Evolutionary conservation across 805 yeast genomes (phyloP).

Genomic region (Candida chilensis): DNA sequence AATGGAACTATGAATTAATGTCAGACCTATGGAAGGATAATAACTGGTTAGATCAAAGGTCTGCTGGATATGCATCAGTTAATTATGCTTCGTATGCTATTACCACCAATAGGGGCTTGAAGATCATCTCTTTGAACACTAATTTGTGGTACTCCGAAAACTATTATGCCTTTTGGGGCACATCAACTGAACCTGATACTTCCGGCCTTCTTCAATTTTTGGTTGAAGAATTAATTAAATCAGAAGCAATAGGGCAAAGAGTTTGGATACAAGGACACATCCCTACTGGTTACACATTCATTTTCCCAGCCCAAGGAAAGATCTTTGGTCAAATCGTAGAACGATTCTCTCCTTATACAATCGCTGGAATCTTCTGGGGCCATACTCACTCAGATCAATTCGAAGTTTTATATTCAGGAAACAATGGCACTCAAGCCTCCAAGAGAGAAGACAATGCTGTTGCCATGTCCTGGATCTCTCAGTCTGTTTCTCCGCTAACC

Average conservation of each 20-base stretch:
- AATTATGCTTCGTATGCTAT: conserved; percentile 2
- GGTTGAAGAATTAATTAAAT: conserved; percentile 4
- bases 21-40: conserved; percentile 3
- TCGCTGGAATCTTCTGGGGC: conserved; percentile 5
- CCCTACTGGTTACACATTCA: conserved; percentile 1
- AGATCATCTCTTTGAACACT: conserved; percentile 10
- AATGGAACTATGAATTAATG: conserved; percentile 4
- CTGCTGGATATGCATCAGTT: conserved; percentile 1
- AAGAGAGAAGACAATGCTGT: conserved; percentile 2
- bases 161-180: conserved; percentile 4
- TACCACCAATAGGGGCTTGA: conserved; percentile 5
- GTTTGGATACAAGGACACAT: conserved; percentile 5
- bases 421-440: conserved; percentile 1
- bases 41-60: conserved; percentile 2
- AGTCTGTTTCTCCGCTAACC: conserved; percentile 3
- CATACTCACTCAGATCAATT: conserved; percentile 2
- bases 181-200: conserved; percentile 2
- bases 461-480: conserved; percentile 3
- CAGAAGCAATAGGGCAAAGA: conserved; percentile 4
- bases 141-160: conserved; percentile 4
- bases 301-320: conserved; percentile 2
- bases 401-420: conserved; percentile 1
- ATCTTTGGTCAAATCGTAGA: conserved; percentile 3
- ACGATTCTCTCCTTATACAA: conserved; percentile 4
- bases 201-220: conserved; percentile 4